phyloP scores from a whole-genome alignment of 1,284 basidiomycete genomes.

The Rhodotorula sp. region DNA sequence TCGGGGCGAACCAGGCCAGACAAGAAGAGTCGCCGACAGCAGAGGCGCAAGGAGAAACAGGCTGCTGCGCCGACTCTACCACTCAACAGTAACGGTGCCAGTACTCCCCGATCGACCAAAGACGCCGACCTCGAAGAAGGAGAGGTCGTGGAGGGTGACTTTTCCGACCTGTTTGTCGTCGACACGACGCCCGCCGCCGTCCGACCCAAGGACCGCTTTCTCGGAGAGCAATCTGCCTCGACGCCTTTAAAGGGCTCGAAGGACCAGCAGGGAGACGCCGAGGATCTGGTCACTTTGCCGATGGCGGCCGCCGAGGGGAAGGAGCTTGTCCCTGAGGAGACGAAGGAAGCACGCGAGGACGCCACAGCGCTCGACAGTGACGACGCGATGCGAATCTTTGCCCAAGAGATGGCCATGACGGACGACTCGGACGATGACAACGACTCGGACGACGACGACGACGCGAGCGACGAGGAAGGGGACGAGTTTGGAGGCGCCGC shows the following conservation, averaged over 20 bases:
- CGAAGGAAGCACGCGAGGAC: background rate
- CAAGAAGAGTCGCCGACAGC: background rate
- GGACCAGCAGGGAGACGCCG: background rate
- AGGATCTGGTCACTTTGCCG: background rate
- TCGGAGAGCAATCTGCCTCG: background rate
- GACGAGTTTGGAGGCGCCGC: background rate
- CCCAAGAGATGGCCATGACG: constrained; percentile 13
- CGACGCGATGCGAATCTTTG: constrained; percentile 21
- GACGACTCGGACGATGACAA: constrained; percentile 7
- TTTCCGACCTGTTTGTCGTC: constrained; percentile 34
- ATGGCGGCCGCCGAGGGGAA: background rate
- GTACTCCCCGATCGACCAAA: background rate
- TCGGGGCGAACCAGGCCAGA: background rate
- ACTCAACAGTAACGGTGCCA: background rate
- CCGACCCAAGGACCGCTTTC: constrained; percentile 11
- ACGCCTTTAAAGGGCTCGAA: background rate
- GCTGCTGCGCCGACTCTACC: background rate
- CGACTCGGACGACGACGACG: background rate
- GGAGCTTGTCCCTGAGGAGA: background rate
- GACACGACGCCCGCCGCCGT: constrained; percentile 35
- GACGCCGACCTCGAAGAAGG: constrained; percentile 28
- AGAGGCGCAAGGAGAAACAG: background rate
- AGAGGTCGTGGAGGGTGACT: constrained; percentile 36
- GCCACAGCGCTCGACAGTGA: constrained; percentile 8
- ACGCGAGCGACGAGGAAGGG: constrained; percentile 15